A percentile compares a stretch with the other conserved stretches of the same genome.
These are phyloP conservation scores for Kwoniella mangroviensis DNA, from an alignment of 768 basidiomycete species.

Conservation along the genomic window DNA sequence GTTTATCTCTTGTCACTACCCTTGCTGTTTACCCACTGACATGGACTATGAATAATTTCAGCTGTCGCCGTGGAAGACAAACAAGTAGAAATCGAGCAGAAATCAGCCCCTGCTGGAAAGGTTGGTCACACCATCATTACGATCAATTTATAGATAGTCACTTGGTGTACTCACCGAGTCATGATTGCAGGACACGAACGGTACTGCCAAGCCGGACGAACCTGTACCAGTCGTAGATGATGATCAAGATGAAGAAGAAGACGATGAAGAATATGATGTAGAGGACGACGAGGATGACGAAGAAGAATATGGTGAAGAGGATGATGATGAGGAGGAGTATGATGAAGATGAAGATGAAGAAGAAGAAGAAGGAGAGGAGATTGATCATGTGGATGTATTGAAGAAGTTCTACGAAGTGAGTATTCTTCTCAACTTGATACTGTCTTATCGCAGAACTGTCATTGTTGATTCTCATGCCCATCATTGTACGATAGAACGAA, in stretches of 20 bases:
- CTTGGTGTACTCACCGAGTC: neutral
- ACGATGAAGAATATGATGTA: conserved; percentile 20
- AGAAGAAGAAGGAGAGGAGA: conserved; percentile 13
- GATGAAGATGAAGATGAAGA: conserved; percentile 24
- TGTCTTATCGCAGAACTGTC: neutral
- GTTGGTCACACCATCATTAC: neutral
- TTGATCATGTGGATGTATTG: conserved; percentile 26
- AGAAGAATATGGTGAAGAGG: conserved; percentile 6
- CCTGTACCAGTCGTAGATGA: neutral
- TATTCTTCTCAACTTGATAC: neutral
- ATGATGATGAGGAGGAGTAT: conserved; percentile 14
- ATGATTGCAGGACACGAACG: neutral
- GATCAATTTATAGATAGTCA: too few species aligned
- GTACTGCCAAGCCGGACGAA: conserved; percentile 3
- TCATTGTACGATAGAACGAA: neutral
- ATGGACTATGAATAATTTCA: neutral
- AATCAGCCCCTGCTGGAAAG: neutral
- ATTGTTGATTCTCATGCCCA: neutral
- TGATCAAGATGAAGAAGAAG: conserved; percentile 21
- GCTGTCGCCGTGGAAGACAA: neutral
- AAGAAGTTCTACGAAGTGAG: conserved; percentile 31
- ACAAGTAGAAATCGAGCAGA: neutral
- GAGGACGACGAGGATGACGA: conserved; percentile 14
- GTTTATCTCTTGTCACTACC: neutral
- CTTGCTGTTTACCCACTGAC: neutral